phyloP scores from a whole-genome alignment of 2,329 filamentous ascomycete genomes.

The Alternaria sp. region DNA sequence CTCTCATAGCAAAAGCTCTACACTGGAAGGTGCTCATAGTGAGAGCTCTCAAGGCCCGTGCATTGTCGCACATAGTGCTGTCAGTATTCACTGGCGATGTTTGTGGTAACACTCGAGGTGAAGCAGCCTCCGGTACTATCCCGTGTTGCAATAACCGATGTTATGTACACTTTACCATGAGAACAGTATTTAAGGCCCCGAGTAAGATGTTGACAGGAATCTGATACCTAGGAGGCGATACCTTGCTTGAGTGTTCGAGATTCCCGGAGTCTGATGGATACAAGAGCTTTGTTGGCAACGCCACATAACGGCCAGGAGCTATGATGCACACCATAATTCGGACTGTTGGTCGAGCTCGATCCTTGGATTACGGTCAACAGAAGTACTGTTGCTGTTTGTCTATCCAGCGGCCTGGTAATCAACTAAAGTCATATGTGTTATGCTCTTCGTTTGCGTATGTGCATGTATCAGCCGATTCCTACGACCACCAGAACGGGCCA shows the following conservation, averaged over 20 bases:
- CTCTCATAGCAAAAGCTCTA: too few species aligned
- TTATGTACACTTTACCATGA: not conserved
- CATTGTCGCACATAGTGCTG: not conserved
- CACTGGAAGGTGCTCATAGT: not conserved
- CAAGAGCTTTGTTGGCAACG: not conserved
- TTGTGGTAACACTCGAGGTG: not conserved
- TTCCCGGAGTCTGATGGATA: not conserved
- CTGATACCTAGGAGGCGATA: not conserved
- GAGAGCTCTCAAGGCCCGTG: not conserved
- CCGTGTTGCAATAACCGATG: not conserved
- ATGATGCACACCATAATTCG: not conserved
- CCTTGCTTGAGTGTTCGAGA: not conserved
- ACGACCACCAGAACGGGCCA: too few species aligned
- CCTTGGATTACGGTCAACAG: not conserved
- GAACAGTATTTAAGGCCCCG: not conserved
- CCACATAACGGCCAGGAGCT: not conserved
- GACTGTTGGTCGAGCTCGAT: not conserved
- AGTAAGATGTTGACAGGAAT: not conserved
- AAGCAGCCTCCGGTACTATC: not conserved
- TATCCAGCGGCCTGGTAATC: too few species aligned
- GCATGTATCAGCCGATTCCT: too few species aligned
- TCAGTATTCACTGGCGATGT: not conserved
- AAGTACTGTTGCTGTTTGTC: not conserved
- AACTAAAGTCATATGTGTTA: too few species aligned
- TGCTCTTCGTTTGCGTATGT: too few species aligned